phyloP scores from a whole-genome alignment of 2,329 filamentous ascomycete species.

The Chaetoscypha palmicola region DNA sequence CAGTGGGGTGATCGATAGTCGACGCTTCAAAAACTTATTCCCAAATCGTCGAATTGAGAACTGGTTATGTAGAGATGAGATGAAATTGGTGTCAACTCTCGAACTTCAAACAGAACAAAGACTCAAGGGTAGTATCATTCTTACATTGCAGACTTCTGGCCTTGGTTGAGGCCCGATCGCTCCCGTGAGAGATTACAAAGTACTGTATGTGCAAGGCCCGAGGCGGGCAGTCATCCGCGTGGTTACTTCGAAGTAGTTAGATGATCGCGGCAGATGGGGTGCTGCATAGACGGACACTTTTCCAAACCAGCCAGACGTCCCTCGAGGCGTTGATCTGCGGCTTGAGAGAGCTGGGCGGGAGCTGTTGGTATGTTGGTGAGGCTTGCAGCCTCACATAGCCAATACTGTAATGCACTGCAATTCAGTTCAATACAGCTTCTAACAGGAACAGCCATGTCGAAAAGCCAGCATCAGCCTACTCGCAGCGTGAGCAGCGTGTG shows the following conservation, averaged over 20 bases:
- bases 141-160: not conserved
- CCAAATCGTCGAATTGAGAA: slow-evolving; percentile 1
- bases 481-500: no score
- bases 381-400: no score
- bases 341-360: not conserved
- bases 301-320: slow-evolving; percentile 1
- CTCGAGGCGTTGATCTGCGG: slow-evolving; percentile 1
- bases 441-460: no score
- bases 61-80: not conserved
- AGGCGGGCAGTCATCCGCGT: not conserved
- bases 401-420: no score
- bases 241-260: not conserved
- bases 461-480: no score
- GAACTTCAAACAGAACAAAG: not conserved
- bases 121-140: not conserved
- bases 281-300: slow-evolving; percentile 1
- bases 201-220: not conserved
- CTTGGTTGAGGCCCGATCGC: slow-evolving; percentile 3
- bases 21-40: slow-evolving; percentile 1
- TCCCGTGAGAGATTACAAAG: slow-evolving; percentile 12
- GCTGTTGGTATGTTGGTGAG: no score
- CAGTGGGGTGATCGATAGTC: slow-evolving; percentile 1
- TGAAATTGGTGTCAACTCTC: slow-evolving; percentile 4
- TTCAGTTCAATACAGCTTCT: no score
- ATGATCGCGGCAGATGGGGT: slow-evolving; percentile 5